These are phyloP conservation scores for Fusarium armeniacum DNA, from an alignment of 2,329 filamentous ascomycete genomes.

Conservation along the genomic window DNA sequence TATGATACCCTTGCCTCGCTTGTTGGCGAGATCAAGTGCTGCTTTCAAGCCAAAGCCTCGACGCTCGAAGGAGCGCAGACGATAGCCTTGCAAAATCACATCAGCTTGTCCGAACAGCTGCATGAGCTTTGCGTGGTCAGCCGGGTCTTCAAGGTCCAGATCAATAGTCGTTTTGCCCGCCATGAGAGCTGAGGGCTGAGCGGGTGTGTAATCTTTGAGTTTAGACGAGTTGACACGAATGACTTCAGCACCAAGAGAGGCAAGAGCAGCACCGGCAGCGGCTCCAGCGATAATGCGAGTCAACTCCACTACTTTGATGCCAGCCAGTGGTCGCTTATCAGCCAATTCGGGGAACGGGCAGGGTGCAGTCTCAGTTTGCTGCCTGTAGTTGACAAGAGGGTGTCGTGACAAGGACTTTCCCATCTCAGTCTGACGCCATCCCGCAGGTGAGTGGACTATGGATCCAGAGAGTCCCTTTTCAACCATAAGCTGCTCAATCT, in stretches of 20 bases:
- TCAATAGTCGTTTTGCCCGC: not conserved
- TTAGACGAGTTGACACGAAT: constrained; percentile 7
- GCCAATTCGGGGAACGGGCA: not conserved
- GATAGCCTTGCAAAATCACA: not conserved
- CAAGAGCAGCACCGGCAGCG: not conserved
- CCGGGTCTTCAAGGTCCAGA: not conserved
- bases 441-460: not conserved
- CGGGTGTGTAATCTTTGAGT: not conserved
- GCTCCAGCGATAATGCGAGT: constrained; percentile 6
- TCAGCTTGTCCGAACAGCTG: not conserved
- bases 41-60: not conserved
- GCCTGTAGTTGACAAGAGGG: constrained; percentile 2
- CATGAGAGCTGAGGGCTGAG: not conserved
- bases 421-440: constrained; percentile 3
- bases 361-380: not conserved
- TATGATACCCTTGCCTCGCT: not conserved
- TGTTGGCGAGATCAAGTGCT: not conserved
- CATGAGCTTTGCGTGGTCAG: not conserved
- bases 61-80: not conserved
- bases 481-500: constrained; percentile 1
- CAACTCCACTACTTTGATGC: constrained; percentile 1
- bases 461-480: constrained; percentile 10
- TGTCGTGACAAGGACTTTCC: not conserved
- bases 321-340: not conserved
- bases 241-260: not conserved